Evolutionary conservation across 2,329 filamentous ascomycete species (phyloP).

Genomic region (Fusarium lyarnte): DNA sequence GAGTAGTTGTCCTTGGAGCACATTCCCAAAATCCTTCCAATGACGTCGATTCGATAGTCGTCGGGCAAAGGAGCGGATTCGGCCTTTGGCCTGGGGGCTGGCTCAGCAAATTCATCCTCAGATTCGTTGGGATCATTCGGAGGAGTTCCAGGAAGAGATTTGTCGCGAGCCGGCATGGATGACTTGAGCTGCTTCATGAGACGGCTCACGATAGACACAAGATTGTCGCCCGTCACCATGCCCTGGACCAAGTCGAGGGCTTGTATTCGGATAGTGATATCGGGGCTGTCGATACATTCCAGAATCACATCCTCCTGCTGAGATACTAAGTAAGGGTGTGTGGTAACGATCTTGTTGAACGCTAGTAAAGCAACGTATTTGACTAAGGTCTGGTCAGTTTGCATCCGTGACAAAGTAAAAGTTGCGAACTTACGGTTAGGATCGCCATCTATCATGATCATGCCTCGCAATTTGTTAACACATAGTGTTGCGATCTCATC

Average conservation of each 20-base stretch:
- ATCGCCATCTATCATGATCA: conserved; percentile 93
- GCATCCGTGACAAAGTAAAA: background rate
- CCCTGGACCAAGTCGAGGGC: conserved; percentile 90
- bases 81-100: conserved; percentile 45
- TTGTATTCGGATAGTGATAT: conserved; percentile 94
- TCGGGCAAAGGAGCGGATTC: conserved; percentile 75
- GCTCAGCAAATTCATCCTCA: conserved; percentile 57
- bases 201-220: conserved; percentile 84
- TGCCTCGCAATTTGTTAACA: conserved; percentile 90
- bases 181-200: conserved; percentile 87
- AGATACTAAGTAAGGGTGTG: conserved; percentile 87
- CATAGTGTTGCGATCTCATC: conserved; percentile 94
- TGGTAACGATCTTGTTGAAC: conserved; percentile 92
- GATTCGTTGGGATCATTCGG: conserved; percentile 59
- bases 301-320: conserved; percentile 96
- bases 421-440: conserved; percentile 77
- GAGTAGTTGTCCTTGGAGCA: conserved; percentile 89
- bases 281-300: conserved; percentile 93
- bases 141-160: conserved; percentile 53
- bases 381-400: conserved; percentile 61
- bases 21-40: conserved; percentile 85
- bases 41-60: conserved; percentile 86
- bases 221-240: conserved; percentile 90
- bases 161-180: conserved; percentile 62
- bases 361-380: conserved; percentile 97